Evolutionary conservation across 371 early-diverging fungal genomes (phyloP).

Genomic region (Nematocida parisii): DNA sequence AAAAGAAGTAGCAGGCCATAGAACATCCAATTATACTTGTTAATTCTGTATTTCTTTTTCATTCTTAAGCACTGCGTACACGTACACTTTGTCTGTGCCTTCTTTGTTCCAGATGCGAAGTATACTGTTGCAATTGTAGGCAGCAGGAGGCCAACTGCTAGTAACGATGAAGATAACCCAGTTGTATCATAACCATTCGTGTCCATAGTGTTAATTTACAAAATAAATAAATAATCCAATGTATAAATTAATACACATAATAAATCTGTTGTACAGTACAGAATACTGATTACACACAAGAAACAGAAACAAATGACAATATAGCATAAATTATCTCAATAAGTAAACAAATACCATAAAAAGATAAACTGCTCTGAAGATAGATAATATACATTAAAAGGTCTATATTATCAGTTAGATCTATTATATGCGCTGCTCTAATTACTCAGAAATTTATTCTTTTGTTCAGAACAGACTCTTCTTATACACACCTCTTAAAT

Average conservation of each 20-base stretch:
- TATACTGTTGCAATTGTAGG: constrained; percentile 9
- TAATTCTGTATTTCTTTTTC: neutral
- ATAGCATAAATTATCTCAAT: too few relatives aligned
- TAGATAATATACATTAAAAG: too few relatives aligned
- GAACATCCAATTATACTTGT: constrained; percentile 18
- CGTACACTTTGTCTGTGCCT: neutral
- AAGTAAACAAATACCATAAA: too few relatives aligned
- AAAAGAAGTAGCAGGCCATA: constrained; percentile 1
- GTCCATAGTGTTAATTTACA: constrained; percentile 43
- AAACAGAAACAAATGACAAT: too few relatives aligned
- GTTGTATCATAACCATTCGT: constrained; percentile 39
- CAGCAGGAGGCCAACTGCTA: constrained; percentile 28
- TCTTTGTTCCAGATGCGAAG: neutral
- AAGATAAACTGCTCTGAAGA: too few relatives aligned
- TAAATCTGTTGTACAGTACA: neutral
- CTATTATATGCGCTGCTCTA: too few relatives aligned
- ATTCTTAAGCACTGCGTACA: constrained; percentile 1
- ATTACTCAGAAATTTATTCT: too few relatives aligned
- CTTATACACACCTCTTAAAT: too few relatives aligned
- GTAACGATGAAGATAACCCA: constrained; percentile 44
- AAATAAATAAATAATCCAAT: constrained; percentile 55
- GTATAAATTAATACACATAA: constrained; percentile 18
- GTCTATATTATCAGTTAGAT: too few relatives aligned
- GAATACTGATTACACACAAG: too few relatives aligned
- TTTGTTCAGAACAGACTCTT: too few relatives aligned